Conservation (phyloP, 495 filamentous ascomycete species). For the Aspergillus cristatus region DNA sequence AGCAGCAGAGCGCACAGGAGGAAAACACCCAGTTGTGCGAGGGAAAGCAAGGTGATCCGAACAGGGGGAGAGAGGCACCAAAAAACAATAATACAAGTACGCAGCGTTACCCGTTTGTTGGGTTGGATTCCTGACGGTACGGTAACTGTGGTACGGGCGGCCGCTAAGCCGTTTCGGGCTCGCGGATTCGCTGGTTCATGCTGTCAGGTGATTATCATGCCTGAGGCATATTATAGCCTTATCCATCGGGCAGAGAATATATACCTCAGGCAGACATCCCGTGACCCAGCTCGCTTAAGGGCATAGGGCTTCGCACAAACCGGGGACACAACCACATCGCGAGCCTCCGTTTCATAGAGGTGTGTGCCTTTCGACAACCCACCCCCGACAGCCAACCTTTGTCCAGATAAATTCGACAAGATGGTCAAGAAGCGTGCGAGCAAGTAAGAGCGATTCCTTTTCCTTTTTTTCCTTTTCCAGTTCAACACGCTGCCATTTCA, state of each 20-base stretch:
- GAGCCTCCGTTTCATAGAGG: slow-evolving; percentile 16
- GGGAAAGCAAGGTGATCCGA: slow-evolving; percentile 4
- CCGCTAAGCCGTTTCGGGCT: slow-evolving; percentile 3
- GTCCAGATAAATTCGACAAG: slow-evolving; percentile 55
- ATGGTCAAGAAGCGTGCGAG: slow-evolving; percentile 99
- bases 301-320: slow-evolving; percentile 38
- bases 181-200: neutral
- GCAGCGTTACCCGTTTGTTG: too few species aligned
- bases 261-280: slow-evolving; percentile 14
- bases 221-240: too few species aligned
- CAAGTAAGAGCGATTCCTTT: slow-evolving; percentile 58
- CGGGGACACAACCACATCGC: slow-evolving; percentile 31
- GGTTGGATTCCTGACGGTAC: too few species aligned
- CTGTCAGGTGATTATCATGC: too few species aligned
- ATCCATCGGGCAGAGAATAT: too few species aligned
- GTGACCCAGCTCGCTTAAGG: slow-evolving; percentile 35
- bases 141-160: slow-evolving; percentile 1
- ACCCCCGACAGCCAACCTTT: slow-evolving; percentile 34
- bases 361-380: slow-evolving; percentile 29
- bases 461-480: neutral
- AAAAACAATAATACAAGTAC: neutral
- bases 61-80: slow-evolving; percentile 1
- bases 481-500: too few species aligned
- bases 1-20: slow-evolving; percentile 11
- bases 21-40: neutral